These are phyloP conservation scores for Pachysolen tannophilus DNA, from an alignment of 805 yeast genomes.

Conservation along the genomic window DNA sequence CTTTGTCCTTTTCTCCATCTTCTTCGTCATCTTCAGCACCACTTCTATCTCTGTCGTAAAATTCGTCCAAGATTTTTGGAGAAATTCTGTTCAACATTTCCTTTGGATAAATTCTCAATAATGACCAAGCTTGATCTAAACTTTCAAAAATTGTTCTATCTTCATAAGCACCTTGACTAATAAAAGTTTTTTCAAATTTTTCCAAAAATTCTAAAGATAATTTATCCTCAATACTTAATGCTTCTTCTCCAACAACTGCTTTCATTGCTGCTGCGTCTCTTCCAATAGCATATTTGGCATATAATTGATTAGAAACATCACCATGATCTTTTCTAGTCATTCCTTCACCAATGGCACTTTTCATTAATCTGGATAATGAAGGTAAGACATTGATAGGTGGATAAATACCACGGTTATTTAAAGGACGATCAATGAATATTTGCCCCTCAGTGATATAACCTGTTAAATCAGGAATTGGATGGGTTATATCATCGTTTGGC, in stretches of 20 bases:
- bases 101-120: slow-evolving; percentile 97
- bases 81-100: slow-evolving; percentile 97
- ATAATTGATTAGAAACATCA: slow-evolving; percentile 97
- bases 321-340: slow-evolving; percentile 99
- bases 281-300: slow-evolving; percentile 99
- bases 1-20: slow-evolving; percentile 21
- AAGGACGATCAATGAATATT: slow-evolving; percentile 94
- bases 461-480: slow-evolving; percentile 99
- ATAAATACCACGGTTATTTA: slow-evolving; percentile 92
- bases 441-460: slow-evolving; percentile 99
- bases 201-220: slow-evolving; percentile 95
- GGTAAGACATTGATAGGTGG: slow-evolving; percentile 99
- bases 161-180: slow-evolving; percentile 95
- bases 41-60: slow-evolving; percentile 83
- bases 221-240: slow-evolving; percentile 95
- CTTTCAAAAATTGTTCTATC: slow-evolving; percentile 91
- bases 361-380: slow-evolving; percentile 95
- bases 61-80: slow-evolving; percentile 92
- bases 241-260: slow-evolving; percentile 99
- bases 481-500: slow-evolving; percentile 99
- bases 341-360: slow-evolving; percentile 99
- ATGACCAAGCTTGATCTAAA: slow-evolving; percentile 96
- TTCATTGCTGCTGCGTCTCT: slow-evolving; percentile 99
- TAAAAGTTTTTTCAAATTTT: slow-evolving; percentile 93
- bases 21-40: slow-evolving; percentile 50